phyloP scores from a whole-genome alignment of 345 rosid species.

The Eucalyptus polybractea region DNA sequence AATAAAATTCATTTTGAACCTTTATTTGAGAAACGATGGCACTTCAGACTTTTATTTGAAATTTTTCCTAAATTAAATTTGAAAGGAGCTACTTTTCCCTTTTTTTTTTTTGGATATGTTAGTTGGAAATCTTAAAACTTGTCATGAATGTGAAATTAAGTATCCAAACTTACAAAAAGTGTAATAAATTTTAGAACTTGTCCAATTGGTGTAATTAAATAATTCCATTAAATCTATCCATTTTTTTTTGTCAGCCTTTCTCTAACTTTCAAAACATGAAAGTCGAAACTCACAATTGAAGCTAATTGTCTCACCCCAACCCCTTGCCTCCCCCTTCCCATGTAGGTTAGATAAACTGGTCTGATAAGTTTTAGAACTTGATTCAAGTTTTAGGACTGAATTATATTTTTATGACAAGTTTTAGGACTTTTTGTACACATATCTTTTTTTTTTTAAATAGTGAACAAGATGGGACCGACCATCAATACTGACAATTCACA shows the following conservation, averaged over 20 bases:
- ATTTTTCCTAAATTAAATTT: too few relatives aligned
- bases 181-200: too few relatives aligned
- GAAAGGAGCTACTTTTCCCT: not conserved
- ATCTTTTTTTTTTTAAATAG: too few relatives aligned
- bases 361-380: too few relatives aligned
- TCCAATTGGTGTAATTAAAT: too few relatives aligned
- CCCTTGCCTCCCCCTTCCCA: rapidly evolving
- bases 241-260: too few relatives aligned
- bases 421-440: rapidly evolving
- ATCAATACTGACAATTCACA: rapidly evolving
- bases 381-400: rapidly evolving
- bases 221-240: too few relatives aligned
- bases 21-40: rapidly evolving
- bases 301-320: too few relatives aligned
- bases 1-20: rapidly evolving
- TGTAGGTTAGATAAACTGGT: rapidly evolving
- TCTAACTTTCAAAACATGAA: rapidly evolving
- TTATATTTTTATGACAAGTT: rapidly evolving
- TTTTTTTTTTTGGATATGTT: too few relatives aligned
- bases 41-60: too few relatives aligned
- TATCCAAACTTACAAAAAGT: too few relatives aligned
- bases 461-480: not conserved
- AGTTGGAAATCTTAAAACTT: too few relatives aligned
- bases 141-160: not conserved
- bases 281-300: rapidly evolving